These are phyloP conservation scores for Fraxinus velutina DNA, from an alignment of 305 asterid species.

Conservation along the genomic window DNA sequence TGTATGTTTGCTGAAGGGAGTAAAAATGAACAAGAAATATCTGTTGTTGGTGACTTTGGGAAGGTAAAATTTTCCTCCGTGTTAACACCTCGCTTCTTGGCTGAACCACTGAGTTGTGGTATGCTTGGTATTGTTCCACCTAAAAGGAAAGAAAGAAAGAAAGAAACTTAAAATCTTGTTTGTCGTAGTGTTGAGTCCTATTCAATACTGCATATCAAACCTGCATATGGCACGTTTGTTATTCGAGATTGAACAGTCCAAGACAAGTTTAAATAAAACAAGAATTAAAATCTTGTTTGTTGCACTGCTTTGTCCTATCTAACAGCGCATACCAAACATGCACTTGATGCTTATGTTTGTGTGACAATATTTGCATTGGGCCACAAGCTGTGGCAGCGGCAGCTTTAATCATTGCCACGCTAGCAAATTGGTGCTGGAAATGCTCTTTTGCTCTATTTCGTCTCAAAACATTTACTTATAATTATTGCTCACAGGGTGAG, in stretches of 20 bases:
- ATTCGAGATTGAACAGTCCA: background rate
- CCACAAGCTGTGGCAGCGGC: background rate
- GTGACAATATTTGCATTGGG: background rate
- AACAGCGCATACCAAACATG: background rate
- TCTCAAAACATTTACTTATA: background rate
- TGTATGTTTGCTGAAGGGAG: slow-evolving; percentile 99
- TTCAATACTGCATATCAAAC: background rate
- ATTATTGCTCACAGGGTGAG: slow-evolving; percentile 57
- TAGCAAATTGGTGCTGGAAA: background rate
- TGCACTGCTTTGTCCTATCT: background rate
- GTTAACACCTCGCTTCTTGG: background rate
- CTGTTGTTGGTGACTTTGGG: slow-evolving; percentile 80
- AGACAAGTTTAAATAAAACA: background rate
- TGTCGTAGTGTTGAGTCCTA: background rate
- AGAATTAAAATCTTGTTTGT: background rate
- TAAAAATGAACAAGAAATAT: slow-evolving; percentile 92
- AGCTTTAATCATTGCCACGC: background rate
- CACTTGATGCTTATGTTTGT: background rate
- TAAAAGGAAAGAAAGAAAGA: background rate
- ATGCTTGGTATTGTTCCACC: background rate
- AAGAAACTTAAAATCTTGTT: background rate
- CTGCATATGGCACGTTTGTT: background rate
- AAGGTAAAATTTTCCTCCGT: slow-evolving; percentile 47
- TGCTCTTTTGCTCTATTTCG: background rate
- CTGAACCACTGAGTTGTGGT: background rate